phyloP scores from a whole-genome alignment of 441 rosid species.

The Eruca vesicaria region DNA sequence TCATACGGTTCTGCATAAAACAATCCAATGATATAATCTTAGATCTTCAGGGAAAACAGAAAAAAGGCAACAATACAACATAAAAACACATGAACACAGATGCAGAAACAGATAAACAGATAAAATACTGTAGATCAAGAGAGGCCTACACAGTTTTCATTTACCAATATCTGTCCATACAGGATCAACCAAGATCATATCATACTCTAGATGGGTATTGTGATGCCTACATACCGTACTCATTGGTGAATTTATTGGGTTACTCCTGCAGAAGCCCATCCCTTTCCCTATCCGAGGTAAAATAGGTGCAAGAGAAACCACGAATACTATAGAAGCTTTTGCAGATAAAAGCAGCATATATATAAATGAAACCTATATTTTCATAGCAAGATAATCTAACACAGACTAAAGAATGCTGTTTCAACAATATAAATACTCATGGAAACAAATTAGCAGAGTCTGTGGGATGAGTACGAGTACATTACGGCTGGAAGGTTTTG shows the following conservation, averaged over 20 bases:
- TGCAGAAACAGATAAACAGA: conserved; percentile 14
- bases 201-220: conserved; percentile 51
- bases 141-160: conserved; percentile 36
- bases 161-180: conserved; percentile 39
- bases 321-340: conserved; percentile 53
- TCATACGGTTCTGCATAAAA: conserved; percentile 77
- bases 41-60: not conserved
- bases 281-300: conserved; percentile 90
- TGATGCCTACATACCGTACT: conserved; percentile 97
- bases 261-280: conserved; percentile 99
- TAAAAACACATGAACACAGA: conserved; percentile 29
- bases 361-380: conserved; percentile 12
- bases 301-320: conserved; percentile 67
- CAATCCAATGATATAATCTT: conserved; percentile 39
- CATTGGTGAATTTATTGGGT: conserved; percentile 78
- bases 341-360: conserved; percentile 35
- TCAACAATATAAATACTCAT: not conserved
- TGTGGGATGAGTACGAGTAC: conserved; percentile 9
- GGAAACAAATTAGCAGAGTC: not conserved
- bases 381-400: conserved; percentile 13
- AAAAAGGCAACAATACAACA: conserved; percentile 15
- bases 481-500: conserved; percentile 10
- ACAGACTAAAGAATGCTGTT: not conserved
- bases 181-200: conserved; percentile 59
- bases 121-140: conserved; percentile 23